Evolutionary conservation across 805 yeast genomes (phyloP).

Genomic region (Saccharomycopsis sp.): DNA sequence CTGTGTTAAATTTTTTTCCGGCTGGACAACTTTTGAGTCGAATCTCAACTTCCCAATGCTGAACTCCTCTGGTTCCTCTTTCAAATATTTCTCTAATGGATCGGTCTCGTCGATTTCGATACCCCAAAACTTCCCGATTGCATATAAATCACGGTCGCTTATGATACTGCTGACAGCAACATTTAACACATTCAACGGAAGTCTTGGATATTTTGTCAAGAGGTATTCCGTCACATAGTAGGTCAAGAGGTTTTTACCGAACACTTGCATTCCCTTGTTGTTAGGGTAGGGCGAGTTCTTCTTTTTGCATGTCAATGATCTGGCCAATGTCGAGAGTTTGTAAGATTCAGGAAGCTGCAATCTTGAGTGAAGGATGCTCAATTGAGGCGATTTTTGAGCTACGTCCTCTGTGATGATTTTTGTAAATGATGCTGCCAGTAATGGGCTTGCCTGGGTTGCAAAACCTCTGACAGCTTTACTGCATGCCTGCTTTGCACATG

Average conservation of each 20-base stretch:
- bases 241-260: constrained; percentile 73
- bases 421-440: not conserved
- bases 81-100: constrained; percentile 56
- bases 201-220: constrained; percentile 75
- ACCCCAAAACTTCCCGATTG: constrained; percentile 80
- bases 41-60: constrained; percentile 66
- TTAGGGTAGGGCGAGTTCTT: constrained; percentile 45
- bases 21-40: constrained; percentile 23
- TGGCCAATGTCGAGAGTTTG: constrained; percentile 63
- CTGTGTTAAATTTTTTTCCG: constrained; percentile 9
- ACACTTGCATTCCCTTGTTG: constrained; percentile 71
- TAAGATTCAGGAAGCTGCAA: constrained; percentile 53
- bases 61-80: constrained; percentile 60
- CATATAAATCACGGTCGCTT: constrained; percentile 57
- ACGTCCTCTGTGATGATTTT: constrained; percentile 40
- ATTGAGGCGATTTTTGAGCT: constrained; percentile 53
- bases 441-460: not conserved
- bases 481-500: not conserved
- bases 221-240: constrained; percentile 72
- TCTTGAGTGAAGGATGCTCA: constrained; percentile 74
- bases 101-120: constrained; percentile 66
- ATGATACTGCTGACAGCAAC: constrained; percentile 72
- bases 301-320: constrained; percentile 60
- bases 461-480: not conserved
- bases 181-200: constrained; percentile 73